A percentile compares a stretch with the other conserved stretches of the same genome.
These are phyloP conservation scores for Pichia rugopelliculosa DNA, from an alignment of 805 yeast species.

Conservation along the genomic window DNA sequence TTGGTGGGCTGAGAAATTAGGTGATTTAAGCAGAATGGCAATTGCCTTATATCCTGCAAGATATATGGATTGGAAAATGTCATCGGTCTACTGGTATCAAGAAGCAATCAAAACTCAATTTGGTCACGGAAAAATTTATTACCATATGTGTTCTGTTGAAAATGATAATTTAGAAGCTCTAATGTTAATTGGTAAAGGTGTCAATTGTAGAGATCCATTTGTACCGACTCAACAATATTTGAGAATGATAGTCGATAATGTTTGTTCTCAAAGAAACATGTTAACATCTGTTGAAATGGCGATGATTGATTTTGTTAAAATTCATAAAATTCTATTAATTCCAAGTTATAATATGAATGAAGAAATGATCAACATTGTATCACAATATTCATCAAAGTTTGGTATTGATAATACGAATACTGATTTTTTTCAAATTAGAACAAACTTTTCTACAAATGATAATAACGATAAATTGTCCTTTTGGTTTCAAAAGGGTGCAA, in stretches of 20 bases:
- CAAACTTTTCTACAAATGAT: slow-evolving; percentile 28
- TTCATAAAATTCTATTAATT: slow-evolving; percentile 58
- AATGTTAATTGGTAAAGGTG: slow-evolving; percentile 72
- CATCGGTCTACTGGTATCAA: slow-evolving; percentile 79
- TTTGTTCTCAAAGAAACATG: slow-evolving; percentile 55
- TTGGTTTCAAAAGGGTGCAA: slow-evolving; percentile 71
- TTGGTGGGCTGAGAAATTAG: slow-evolving; percentile 81
- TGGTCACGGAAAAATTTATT: slow-evolving; percentile 81
- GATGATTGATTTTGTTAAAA: slow-evolving; percentile 54
- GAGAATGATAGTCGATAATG: slow-evolving; percentile 71
- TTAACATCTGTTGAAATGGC: slow-evolving; percentile 54
- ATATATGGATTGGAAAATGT: slow-evolving; percentile 77
- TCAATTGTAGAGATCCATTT: slow-evolving; percentile 73
- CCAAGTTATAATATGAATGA: slow-evolving; percentile 48
- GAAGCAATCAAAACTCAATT: slow-evolving; percentile 65
- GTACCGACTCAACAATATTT: slow-evolving; percentile 77
- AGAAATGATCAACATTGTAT: slow-evolving; percentile 51
- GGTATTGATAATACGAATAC: slow-evolving; percentile 60
- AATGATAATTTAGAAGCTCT: slow-evolving; percentile 70
- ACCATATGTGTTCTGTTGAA: slow-evolving; percentile 84
- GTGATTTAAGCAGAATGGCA: slow-evolving; percentile 83
- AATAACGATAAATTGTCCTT: slow-evolving; percentile 47
- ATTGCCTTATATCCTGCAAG: slow-evolving; percentile 75
- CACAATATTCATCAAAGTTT: slow-evolving; percentile 57
- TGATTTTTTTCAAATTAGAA: slow-evolving; percentile 49